Evolutionary conservation across 106 monocot genomes (phyloP).

Genomic region (Allium cepa): DNA sequence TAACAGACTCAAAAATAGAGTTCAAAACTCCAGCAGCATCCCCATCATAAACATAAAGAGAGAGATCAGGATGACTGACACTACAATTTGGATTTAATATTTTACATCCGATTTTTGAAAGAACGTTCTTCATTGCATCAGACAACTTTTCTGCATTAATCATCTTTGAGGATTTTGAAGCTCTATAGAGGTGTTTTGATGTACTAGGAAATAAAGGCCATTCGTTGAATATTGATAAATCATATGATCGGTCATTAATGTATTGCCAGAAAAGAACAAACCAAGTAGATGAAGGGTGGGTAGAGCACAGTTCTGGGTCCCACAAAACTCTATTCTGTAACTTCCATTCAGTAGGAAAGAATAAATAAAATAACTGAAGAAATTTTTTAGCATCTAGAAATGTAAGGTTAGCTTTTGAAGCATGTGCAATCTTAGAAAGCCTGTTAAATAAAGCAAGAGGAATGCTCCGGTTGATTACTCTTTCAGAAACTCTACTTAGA

Average conservation of each 20-base stretch:
- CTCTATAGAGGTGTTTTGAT: constrained; percentile 64
- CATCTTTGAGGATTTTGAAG: constrained; percentile 64
- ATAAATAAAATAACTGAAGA: constrained; percentile 52
- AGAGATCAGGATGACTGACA: constrained; percentile 46
- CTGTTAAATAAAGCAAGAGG: constrained; percentile 35
- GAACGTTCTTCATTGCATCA: constrained; percentile 35
- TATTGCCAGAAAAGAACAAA: constrained; percentile 91
- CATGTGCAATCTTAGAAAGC: constrained; percentile 57
- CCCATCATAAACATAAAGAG: constrained; percentile 60
- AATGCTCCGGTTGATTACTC: constrained; percentile 60
- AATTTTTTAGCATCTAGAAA: constrained; percentile 48
- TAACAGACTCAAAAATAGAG: constrained; percentile 55
- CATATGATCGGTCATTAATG: constrained; percentile 42
- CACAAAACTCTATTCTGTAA: constrained; percentile 52
- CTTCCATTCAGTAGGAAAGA: constrained; percentile 86
- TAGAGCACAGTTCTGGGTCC: constrained; percentile 36
- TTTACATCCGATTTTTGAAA: constrained; percentile 79
- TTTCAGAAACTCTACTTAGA: constrained; percentile 42
- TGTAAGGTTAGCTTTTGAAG: constrained; percentile 49
- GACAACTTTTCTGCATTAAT: constrained; percentile 57
- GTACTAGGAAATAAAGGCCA: constrained; percentile 96
- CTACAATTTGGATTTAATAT: constrained; percentile 55
- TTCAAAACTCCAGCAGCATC: constrained; percentile 64
- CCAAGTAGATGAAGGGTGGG: constrained; percentile 45
- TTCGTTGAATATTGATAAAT: constrained; percentile 66